phyloP scores from a whole-genome alignment of 2,329 filamentous ascomycete genomes.

The Cladosporium phlei region DNA sequence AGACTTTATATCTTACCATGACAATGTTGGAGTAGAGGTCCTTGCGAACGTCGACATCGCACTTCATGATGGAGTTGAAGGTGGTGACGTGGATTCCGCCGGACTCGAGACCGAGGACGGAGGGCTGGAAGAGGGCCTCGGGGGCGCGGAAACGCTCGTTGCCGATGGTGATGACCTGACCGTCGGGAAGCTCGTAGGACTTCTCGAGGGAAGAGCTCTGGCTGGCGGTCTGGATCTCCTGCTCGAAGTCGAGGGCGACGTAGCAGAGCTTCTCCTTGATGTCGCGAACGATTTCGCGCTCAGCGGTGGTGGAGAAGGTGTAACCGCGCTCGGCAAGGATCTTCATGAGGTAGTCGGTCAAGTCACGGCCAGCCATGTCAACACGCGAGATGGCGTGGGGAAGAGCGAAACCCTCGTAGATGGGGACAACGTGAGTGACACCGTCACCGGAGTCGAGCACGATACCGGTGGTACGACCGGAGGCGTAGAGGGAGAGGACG shows the following conservation, averaged over 20 bases:
- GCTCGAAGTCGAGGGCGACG: constrained; percentile 99
- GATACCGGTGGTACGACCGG: constrained; percentile 99
- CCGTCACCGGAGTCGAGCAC: constrained; percentile 99
- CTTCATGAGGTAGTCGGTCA: constrained; percentile 99
- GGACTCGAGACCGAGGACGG: constrained; percentile 94
- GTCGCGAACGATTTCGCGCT: constrained; percentile 99
- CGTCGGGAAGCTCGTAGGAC: constrained; percentile 99
- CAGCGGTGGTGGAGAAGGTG: constrained; percentile 98
- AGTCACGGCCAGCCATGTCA: constrained; percentile 99
- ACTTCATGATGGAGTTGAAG: constrained; percentile 99
- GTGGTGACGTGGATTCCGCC: constrained; percentile 99
- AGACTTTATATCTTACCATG: constrained; percentile 68
- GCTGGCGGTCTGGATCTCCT: constrained; percentile 99
- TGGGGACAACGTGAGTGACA: constrained; percentile 99
- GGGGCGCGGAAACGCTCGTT: constrained; percentile 99
- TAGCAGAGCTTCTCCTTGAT: constrained; percentile 99
- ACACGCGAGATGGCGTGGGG: constrained; percentile 99
- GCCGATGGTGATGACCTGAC: constrained; percentile 99
- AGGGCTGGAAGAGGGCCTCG: constrained; percentile 99
- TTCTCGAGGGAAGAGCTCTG: constrained; percentile 99
- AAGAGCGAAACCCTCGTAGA: constrained; percentile 99
- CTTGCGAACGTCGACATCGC: constrained; percentile 99
- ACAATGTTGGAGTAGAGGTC: constrained; percentile 99
- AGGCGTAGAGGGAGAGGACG: constrained; percentile 97
- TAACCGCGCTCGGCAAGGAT: constrained; percentile 99